These are phyloP conservation scores for Fraxinus americana DNA, from an alignment of 257 asterid genomes.

Conservation along the genomic window DNA sequence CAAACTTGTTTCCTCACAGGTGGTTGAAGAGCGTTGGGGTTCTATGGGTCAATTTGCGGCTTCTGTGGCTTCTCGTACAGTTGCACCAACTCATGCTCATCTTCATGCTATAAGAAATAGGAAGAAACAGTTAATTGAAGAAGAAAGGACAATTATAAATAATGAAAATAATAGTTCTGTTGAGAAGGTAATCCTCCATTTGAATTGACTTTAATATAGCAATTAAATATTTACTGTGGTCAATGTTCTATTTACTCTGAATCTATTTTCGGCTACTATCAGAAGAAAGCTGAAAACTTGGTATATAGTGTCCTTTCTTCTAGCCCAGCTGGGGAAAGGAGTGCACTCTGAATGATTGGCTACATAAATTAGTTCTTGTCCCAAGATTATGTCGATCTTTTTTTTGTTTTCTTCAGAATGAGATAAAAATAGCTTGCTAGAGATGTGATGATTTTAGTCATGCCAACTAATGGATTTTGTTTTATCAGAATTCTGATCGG, in stretches of 20 bases:
- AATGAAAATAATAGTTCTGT: constrained; percentile 35
- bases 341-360: constrained; percentile 1
- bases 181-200: constrained; percentile 53
- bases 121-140: constrained; percentile 57
- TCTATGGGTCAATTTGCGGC: constrained; percentile 88
- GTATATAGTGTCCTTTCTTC: neutral
- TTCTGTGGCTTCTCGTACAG: constrained; percentile 74
- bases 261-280: neutral
- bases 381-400: neutral
- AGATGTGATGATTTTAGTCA: constrained; percentile 4
- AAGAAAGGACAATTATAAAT: constrained; percentile 38
- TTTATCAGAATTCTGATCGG: constrained; percentile 35
- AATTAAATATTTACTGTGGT: neutral
- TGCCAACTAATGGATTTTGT: constrained; percentile 20
- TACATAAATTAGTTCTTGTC: neutral
- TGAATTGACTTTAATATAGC: constrained; percentile 17
- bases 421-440: neutral
- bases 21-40: constrained; percentile 95
- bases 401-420: neutral
- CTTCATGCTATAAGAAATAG: constrained; percentile 74
- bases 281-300: neutral
- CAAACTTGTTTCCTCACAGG: constrained; percentile 42
- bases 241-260: constrained; percentile 4
- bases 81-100: constrained; percentile 87
- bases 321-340: neutral